These are phyloP conservation scores for Paraconiothyrium brasiliense DNA, from an alignment of 2,329 filamentous ascomycete genomes.

Conservation along the genomic window DNA sequence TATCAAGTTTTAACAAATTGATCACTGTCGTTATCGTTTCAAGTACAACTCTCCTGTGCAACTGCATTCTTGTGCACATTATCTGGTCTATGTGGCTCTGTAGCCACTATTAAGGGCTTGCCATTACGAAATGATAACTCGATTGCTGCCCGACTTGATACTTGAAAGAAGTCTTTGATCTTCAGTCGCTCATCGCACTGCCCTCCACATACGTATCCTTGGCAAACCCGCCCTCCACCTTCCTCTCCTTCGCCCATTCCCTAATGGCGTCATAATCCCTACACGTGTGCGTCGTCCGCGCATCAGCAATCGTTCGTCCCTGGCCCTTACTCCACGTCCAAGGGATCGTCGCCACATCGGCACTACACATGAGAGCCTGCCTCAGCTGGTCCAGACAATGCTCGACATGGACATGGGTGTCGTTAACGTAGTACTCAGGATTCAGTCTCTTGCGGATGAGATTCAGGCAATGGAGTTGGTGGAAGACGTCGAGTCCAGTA, in stretches of 20 bases:
- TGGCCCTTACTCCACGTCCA: constrained; percentile 6
- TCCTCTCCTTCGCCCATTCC: constrained; percentile 3
- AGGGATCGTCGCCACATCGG: constrained; percentile 8
- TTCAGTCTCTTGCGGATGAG: constrained; percentile 2
- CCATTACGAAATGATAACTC: too few relatives aligned
- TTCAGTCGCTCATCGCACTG: not conserved
- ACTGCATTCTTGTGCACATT: not conserved
- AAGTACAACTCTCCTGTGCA: not conserved
- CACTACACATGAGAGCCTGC: constrained; percentile 7
- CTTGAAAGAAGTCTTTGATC: too few relatives aligned
- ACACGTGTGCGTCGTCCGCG: constrained; percentile 11
- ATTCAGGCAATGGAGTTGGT: constrained; percentile 8
- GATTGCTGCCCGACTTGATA: too few relatives aligned
- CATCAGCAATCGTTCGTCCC: not conserved
- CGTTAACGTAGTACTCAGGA: constrained; percentile 5
- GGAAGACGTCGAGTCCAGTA: constrained; percentile 10
- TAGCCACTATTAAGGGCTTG: too few relatives aligned
- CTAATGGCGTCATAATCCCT: constrained; percentile 7
- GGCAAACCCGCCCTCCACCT: constrained; percentile 1
- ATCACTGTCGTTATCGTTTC: constrained; percentile 9
- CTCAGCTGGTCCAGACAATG: constrained; percentile 9
- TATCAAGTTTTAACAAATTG: constrained; percentile 12
- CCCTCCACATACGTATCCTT: constrained; percentile 9
- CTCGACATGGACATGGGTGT: not conserved
- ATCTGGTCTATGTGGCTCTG: too few relatives aligned